phyloP scores from a whole-genome alignment of 1,139 yeast genomes.

The Suhomyces yuchorum region DNA sequence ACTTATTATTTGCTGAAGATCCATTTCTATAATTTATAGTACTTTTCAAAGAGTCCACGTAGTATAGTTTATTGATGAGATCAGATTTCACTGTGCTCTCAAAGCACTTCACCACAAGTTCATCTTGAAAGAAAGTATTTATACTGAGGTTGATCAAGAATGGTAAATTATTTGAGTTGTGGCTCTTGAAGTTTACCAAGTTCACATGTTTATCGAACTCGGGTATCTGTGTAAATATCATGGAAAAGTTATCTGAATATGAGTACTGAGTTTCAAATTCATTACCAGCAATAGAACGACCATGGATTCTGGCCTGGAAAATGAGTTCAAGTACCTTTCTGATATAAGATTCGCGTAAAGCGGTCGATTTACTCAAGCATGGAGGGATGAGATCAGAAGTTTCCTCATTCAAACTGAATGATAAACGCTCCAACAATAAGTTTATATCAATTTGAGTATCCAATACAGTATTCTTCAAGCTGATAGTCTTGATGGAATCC shows the following conservation, averaged over 20 bases:
- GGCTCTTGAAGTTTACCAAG: slow-evolving; percentile 25
- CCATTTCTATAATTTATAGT: slow-evolving; percentile 21
- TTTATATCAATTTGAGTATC: slow-evolving; percentile 58
- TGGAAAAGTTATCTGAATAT: slow-evolving; percentile 40
- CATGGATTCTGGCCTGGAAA: slow-evolving; percentile 41
- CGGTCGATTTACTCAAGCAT: slow-evolving; percentile 32
- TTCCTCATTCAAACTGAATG: slow-evolving; percentile 43
- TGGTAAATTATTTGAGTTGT: slow-evolving; percentile 29
- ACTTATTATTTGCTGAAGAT: slow-evolving; percentile 20
- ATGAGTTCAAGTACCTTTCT: slow-evolving; percentile 53
- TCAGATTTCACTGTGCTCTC: slow-evolving; percentile 58
- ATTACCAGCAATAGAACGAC: slow-evolving; percentile 19
- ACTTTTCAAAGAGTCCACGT: slow-evolving; percentile 61
- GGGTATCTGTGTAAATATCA: slow-evolving; percentile 37
- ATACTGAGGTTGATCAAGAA: slow-evolving; percentile 59
- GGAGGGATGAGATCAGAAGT: slow-evolving; percentile 62
- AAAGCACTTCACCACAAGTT: slow-evolving; percentile 61
- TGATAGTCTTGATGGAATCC: slow-evolving; percentile 55
- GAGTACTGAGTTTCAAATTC: slow-evolving; percentile 43
- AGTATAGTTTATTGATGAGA: slow-evolving; percentile 53
- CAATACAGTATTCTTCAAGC: slow-evolving; percentile 49
- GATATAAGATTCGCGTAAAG: slow-evolving; percentile 47
- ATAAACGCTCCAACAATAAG: slow-evolving; percentile 49
- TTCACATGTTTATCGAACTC: slow-evolving; percentile 47
- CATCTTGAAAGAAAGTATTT: slow-evolving; percentile 60